Percentiles rank a stretch among this genome's conserved stretches.
Evolutionary conservation across 805 yeast species (phyloP).

Genomic region (Candida sakaeoensis): DNA sequence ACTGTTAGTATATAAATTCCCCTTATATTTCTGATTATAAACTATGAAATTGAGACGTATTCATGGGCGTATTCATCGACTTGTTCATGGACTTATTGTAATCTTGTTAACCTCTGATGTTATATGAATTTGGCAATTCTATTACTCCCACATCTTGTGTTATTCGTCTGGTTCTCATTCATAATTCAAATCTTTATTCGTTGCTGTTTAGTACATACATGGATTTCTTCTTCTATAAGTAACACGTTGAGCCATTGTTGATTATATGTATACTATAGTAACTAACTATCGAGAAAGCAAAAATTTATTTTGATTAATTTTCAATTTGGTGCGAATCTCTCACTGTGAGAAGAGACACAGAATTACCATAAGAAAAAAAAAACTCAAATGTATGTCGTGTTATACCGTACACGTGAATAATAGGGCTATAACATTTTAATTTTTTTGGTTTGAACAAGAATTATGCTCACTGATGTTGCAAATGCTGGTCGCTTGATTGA

Average conservation of each 20-base stretch:
- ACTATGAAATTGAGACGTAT: background rate
- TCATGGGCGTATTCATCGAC: too few relatives aligned
- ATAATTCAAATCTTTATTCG: too few relatives aligned
- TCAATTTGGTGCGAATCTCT: constrained; percentile 4
- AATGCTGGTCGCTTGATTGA: too few relatives aligned
- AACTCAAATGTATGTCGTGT: background rate
- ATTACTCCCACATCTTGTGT: too few relatives aligned
- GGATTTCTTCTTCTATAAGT: constrained; percentile 99
- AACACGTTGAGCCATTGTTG: constrained; percentile 97
- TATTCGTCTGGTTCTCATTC: background rate
- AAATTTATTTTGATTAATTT: constrained; percentile 4
- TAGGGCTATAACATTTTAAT: constrained; percentile 1
- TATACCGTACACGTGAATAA: background rate
- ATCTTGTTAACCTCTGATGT: too few relatives aligned
- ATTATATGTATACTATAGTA: constrained; percentile 10
- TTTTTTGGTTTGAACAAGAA: background rate
- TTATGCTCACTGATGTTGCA: background rate
- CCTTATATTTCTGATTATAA: background rate
- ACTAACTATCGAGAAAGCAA: constrained; percentile 7
- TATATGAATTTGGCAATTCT: too few relatives aligned
- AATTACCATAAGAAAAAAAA: too few relatives aligned
- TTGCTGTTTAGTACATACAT: constrained; percentile 50
- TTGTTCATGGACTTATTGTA: background rate
- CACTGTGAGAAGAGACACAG: constrained; percentile 3
- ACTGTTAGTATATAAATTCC: constrained; percentile 30